A percentile compares a stretch with the other conserved stretches of the same genome.
phyloP scores from a whole-genome alignment of 2,329 filamentous ascomycete genomes.

The Colletotrichum neosansevieriae region DNA sequence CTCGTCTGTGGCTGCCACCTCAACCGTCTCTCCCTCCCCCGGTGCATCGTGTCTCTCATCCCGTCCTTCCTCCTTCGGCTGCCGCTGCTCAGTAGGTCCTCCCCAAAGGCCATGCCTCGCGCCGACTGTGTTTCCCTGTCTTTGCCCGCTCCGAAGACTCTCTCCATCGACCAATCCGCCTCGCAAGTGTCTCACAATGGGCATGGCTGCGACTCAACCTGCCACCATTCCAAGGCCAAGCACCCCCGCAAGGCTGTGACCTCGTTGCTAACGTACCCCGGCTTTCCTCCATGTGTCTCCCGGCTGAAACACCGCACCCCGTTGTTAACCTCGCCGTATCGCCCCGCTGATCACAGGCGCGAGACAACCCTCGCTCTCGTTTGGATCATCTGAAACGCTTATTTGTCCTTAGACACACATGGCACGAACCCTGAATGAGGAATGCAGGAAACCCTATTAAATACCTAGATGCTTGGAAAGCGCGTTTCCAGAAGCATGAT shows the following conservation, averaged over 20 bases:
- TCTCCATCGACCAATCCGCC: slow-evolving; percentile 14
- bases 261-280: slow-evolving; percentile 18
- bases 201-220: slow-evolving; percentile 24
- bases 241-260: slow-evolving; percentile 7
- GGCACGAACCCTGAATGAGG: slow-evolving; percentile 20
- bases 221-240: slow-evolving; percentile 12
- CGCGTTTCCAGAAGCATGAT: no score
- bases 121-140: slow-evolving; percentile 4
- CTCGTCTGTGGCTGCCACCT: not conserved
- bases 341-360: not conserved
- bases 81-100: no score
- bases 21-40: not conserved
- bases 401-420: slow-evolving; percentile 30
- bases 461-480: no score
- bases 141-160: not conserved
- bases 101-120: slow-evolving; percentile 2
- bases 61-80: not conserved
- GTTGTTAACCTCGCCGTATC: not conserved
- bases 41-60: not conserved
- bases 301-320: no score
- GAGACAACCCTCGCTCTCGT: slow-evolving; percentile 17
- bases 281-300: not conserved
- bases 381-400: slow-evolving; percentile 33
- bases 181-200: slow-evolving; percentile 30
- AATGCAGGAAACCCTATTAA: no score